A percentile compares a stretch with the other conserved stretches of the same genome.
Evolutionary conservation across 345 rosid species (phyloP).

Genomic region (Populus deltoides): DNA sequence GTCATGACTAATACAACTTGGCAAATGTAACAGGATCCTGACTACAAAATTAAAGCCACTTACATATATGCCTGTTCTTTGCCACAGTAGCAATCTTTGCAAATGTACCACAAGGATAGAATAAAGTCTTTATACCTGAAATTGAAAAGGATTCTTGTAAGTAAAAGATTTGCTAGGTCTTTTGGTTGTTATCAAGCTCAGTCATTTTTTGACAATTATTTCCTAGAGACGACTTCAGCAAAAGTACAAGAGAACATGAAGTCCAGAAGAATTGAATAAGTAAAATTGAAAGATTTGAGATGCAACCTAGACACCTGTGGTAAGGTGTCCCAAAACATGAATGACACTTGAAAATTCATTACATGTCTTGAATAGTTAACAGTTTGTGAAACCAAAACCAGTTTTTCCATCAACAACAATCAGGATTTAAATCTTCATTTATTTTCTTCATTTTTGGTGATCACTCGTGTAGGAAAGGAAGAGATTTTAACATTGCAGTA

Average conservation of each 20-base stretch:
- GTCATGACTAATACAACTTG: no score
- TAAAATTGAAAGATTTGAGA: no score
- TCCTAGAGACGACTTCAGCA: no score
- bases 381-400: no score
- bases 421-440: background rate
- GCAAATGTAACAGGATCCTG: background rate
- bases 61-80: conserved; percentile 75
- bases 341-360: no score
- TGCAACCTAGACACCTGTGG: no score
- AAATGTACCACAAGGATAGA: conserved; percentile 89
- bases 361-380: no score
- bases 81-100: conserved; percentile 87
- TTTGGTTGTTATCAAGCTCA: background rate
- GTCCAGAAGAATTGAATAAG: no score
- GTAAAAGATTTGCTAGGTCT: background rate
- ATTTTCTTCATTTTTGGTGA: no score
- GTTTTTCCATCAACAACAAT: background rate
- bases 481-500: background rate
- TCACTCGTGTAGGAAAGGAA: background rate
- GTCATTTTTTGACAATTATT: background rate
- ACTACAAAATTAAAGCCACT: conserved; percentile 26
- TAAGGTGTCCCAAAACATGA: no score
- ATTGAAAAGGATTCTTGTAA: conserved; percentile 14
- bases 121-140: conserved; percentile 79
- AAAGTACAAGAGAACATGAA: no score